A percentile compares a stretch with the other conserved stretches of the same genome.
Conservation (phyloP, 768 basidiomycete species). For the Collybia nuda region DNA sequence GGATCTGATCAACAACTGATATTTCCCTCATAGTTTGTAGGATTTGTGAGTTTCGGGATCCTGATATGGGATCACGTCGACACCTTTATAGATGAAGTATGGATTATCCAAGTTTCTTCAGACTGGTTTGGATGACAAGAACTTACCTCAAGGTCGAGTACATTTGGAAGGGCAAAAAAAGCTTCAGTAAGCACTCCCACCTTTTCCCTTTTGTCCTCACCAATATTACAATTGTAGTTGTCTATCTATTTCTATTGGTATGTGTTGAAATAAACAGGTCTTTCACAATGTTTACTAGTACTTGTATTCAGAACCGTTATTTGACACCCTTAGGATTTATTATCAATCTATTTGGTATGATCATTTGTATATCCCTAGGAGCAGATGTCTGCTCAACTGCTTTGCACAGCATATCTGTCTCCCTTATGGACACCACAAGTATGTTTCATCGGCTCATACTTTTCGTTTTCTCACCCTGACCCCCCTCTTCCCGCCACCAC, state of each 20-base stretch:
- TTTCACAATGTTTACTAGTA: background rate
- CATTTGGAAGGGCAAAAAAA: slow-evolving; percentile 52
- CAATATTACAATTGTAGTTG: slow-evolving; percentile 23
- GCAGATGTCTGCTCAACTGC: background rate
- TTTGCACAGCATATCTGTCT: slow-evolving; percentile 38
- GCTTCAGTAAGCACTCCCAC: slow-evolving; percentile 35
- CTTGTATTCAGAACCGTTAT: slow-evolving; percentile 53
- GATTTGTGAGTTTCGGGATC: slow-evolving; percentile 48
- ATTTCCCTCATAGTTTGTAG: slow-evolving; percentile 40
- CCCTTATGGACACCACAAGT: slow-evolving; percentile 40
- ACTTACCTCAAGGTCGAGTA: slow-evolving; percentile 38
- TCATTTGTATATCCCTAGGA: background rate
- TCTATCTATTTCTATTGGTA: slow-evolving; percentile 44
- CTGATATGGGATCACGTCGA: slow-evolving; percentile 59
- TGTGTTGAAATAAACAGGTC: slow-evolving; percentile 6
- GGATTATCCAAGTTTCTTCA: background rate
- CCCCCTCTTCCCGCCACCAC: no score
- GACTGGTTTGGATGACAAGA: background rate
- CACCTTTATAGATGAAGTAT: slow-evolving; percentile 48
- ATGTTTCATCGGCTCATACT: background rate
- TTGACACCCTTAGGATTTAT: slow-evolving; percentile 63
- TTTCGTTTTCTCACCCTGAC: no score
- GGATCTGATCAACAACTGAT: background rate
- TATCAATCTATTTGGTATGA: slow-evolving; percentile 48
- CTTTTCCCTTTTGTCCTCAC: background rate